Conservation (phyloP, 805 yeast species). For the Candida verbasci region DNA sequence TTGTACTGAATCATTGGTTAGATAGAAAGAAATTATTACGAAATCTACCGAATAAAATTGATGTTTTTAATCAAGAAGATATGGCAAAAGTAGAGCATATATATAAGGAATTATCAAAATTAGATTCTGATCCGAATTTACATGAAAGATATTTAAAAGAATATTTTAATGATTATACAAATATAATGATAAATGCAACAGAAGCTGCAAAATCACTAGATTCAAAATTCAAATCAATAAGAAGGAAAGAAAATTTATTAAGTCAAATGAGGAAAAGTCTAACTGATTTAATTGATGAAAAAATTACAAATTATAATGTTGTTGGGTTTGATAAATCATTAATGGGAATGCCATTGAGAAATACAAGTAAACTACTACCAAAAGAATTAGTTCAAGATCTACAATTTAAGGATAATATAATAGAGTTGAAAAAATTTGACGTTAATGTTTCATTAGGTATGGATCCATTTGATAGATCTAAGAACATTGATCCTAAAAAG, state of each 20-base stretch:
- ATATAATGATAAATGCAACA: conserved; percentile 22
- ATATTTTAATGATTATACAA: conserved; percentile 28
- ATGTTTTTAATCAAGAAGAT: conserved; percentile 25
- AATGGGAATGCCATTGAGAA: conserved; percentile 33
- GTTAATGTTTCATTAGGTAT: conserved; percentile 23
- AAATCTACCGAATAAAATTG: conserved; percentile 33
- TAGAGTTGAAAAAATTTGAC: conserved; percentile 32
- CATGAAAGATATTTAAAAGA: conserved; percentile 34
- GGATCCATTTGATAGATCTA: conserved; percentile 16
- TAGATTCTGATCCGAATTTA: conserved; percentile 35
- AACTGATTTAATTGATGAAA: conserved; percentile 1
- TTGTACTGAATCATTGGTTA: conserved; percentile 30
- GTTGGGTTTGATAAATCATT: conserved; percentile 38
- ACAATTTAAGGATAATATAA: conserved; percentile 18
- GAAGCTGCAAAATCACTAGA: conserved; percentile 34
- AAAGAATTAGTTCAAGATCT: conserved; percentile 38
- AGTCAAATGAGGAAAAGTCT: conserved; percentile 9
- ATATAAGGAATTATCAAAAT: conserved; percentile 24
- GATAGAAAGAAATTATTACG: conserved; percentile 27
- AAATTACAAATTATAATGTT: conserved; percentile 28
- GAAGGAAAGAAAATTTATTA: conserved; percentile 27
- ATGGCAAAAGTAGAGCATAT: conserved; percentile 25
- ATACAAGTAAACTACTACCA: conserved; percentile 23
- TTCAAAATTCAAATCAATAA: conserved; percentile 31
- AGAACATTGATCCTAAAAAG: conserved; percentile 16